Base-by-base conservation (phyloP, 495 filamentous ascomycete genomes). In the Cercophora scortea region DNA sequence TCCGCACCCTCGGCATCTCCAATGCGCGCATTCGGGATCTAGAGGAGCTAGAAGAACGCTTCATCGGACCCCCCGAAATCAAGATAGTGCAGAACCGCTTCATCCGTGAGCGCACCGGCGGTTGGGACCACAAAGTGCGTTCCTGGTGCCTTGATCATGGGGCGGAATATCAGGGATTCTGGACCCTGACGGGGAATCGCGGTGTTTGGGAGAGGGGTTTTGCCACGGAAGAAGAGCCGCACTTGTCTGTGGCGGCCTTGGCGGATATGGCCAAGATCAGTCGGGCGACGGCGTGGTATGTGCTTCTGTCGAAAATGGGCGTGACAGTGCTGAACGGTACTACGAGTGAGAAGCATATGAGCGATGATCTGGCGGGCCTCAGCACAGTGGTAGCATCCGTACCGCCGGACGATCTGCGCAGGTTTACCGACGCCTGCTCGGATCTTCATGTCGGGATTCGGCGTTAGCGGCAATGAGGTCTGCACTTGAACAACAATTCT, bases 1-100 rank as follows among this genome's bases (percentile, higher is more conserved):
- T 90, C 56, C 80, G 76, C 34, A 70, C 81, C 36, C 68, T 93
- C 12, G 89, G 89, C 12, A 83, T 92, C 42, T 88, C 84, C 15
- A 94, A 94, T 61, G 76, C 76, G 41, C 65, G 73, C 40, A 59
- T 85, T 3, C 58, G 71, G 0, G 58, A 78, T n/a, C 72, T 94
- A 0, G 58, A 71, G 25, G 65, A 67, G 10, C 64, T 91, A 0
- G 49, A 47, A n/a, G n/a, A n/a, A n/a, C n/a, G n/a, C n/a, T n/a
- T 61, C 47, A 53, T 32, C 4, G 45, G 60, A 15, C 83, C 79
- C 7, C 5, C 5, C 25, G 5, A 5, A 5, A 74, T 80, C 4
- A 73, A 60, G 3, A 57, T 88, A 6, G 83, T 92, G 38, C 88
- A 93, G 65, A 92, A 92, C 62, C 79, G 86, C 5, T 87, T 91